phyloP scores from a whole-genome alignment of 257 asterid genomes.

The Misopates orontium region DNA sequence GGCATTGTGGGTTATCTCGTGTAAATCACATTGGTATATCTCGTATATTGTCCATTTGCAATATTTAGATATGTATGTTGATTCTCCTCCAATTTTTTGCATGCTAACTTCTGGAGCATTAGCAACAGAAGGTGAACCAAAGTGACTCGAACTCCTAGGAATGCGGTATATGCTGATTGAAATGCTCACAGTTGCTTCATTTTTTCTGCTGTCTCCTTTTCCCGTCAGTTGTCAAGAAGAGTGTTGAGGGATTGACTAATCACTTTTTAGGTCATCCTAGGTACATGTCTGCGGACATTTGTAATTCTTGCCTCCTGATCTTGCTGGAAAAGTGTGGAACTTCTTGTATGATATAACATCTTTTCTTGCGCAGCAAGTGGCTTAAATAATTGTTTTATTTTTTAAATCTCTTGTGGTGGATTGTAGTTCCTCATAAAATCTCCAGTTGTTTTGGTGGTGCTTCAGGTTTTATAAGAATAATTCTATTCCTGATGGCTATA shows the following conservation, averaged over 20 bases:
- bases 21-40: neutral
- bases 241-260: neutral
- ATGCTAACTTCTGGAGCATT: constrained; percentile 2
- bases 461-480: neutral
- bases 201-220: neutral
- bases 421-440: neutral
- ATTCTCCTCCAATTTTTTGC: neutral
- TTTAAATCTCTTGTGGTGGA: too few species aligned
- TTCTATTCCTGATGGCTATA: constrained; percentile 4
- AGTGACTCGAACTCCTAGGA: constrained; percentile 1
- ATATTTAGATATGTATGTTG: too few species aligned
- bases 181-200: constrained; percentile 4
- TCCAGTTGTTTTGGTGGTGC: neutral
- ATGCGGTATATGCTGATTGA: constrained; percentile 7
- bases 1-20: neutral
- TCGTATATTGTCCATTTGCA: neutral
- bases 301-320: constrained; percentile 8
- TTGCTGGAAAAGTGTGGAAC: constrained; percentile 11
- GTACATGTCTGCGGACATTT: constrained; percentile 8
- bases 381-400: too few species aligned
- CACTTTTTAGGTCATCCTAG: constrained; percentile 11
- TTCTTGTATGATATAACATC: neutral
- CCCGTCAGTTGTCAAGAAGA: constrained; percentile 11
- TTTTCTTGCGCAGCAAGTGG: neutral
- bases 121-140: constrained; percentile 5